These are phyloP conservation scores for Clarireedia monteithiana DNA, from an alignment of 2,329 filamentous ascomycete species.

Conservation along the genomic window DNA sequence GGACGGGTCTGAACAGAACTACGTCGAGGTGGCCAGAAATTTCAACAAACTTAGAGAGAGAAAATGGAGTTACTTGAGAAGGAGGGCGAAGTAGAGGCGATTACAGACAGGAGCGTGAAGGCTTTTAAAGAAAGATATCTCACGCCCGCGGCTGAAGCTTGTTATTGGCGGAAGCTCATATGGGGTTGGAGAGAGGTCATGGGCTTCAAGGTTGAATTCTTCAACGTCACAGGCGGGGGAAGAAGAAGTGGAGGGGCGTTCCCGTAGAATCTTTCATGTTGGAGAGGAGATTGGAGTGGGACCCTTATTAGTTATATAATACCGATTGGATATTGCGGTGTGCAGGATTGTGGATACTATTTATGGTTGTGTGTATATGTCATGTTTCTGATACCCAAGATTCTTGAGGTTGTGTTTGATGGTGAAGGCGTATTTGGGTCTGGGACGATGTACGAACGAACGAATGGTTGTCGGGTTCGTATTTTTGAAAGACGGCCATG, in stretches of 20 bases:
- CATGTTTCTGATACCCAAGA: not conserved
- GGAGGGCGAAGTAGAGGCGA: conserved; percentile 31
- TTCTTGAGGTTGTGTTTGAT: too few species aligned
- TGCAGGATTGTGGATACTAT: not conserved
- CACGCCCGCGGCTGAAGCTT: conserved; percentile 41
- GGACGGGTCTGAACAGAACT: conserved; percentile 38
- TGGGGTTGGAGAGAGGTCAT: conserved; percentile 35
- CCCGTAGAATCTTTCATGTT: conserved; percentile 5
- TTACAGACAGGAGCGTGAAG: conserved; percentile 1
- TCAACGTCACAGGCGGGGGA: not conserved
- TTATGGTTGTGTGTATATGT: not conserved
- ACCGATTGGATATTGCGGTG: not conserved
- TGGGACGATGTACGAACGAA: too few species aligned
- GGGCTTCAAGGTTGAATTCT: conserved; percentile 8
- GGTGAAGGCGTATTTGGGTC: too few species aligned
- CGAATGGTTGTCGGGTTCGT: too few species aligned
- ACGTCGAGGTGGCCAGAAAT: not conserved
- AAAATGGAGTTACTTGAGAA: conserved; percentile 27
- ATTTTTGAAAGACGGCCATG: too few species aligned
- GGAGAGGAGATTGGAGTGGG: conserved; percentile 8
- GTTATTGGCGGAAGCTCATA: conserved; percentile 43
- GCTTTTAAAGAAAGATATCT: conserved; percentile 36
- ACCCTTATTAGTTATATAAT: conserved; percentile 1
- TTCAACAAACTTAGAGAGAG: conserved; percentile 37
- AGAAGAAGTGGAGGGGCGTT: conserved; percentile 1